These are phyloP conservation scores for Blastobotrys americana DNA, from an alignment of 805 yeast genomes.

Conservation along the genomic window DNA sequence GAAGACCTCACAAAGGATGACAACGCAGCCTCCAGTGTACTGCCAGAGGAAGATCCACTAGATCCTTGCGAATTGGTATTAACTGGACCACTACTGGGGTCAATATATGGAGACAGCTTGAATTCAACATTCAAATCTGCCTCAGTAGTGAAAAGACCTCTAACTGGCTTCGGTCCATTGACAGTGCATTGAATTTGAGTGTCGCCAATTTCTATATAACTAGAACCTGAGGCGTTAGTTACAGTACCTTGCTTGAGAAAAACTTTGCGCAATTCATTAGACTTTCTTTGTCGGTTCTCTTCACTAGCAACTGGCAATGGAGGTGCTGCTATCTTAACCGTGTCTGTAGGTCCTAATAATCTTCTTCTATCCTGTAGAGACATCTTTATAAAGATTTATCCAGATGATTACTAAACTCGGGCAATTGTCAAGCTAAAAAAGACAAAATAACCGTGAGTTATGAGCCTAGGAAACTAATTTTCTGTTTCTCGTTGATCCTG, in stretches of 20 bases:
- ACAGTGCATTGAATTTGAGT: conserved; percentile 60
- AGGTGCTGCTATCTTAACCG: conserved; percentile 28
- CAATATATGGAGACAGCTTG: conserved; percentile 46
- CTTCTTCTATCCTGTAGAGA: conserved; percentile 65
- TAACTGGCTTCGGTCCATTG: conserved; percentile 83
- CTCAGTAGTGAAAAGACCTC: conserved; percentile 61
- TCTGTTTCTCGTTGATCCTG: no score
- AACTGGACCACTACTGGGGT: conserved; percentile 23
- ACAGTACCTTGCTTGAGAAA: conserved; percentile 60
- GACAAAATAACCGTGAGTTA: no score
- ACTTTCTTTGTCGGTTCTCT: conserved; percentile 9
- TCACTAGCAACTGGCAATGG: conserved; percentile 6
- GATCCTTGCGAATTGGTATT: conserved; percentile 19
- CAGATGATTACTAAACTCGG: no score
- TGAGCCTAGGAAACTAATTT: no score
- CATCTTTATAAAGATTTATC: conserved; percentile 11
- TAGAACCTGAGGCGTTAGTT: conserved; percentile 73
- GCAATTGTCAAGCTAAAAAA: no score
- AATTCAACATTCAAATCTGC: conserved; percentile 60
- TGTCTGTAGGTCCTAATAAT: conserved; percentile 72
- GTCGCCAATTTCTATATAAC: conserved; percentile 63
- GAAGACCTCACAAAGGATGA: conserved; percentile 46
- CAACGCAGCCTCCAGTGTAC: conserved; percentile 35
- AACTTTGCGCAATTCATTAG: conserved; percentile 33
- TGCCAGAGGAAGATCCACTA: conserved; percentile 4